These are phyloP conservation scores for Yamadazyma atmosphaerica DNA, from an alignment of 1,139 yeast genomes.

Conservation along the genomic window DNA sequence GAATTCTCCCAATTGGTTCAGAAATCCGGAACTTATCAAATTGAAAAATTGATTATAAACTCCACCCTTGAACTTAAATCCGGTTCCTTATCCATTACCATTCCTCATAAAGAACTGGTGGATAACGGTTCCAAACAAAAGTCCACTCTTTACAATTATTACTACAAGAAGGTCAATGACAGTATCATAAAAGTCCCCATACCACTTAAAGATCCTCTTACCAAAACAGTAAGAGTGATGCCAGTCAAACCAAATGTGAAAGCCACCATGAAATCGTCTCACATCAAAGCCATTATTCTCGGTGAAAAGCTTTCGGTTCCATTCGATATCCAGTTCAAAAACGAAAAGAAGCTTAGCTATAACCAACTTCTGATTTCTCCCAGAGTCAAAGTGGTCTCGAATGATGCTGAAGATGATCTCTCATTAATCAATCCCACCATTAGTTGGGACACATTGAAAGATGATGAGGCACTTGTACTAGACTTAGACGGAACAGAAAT, in stretches of 20 bases:
- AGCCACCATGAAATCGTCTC: slow-evolving; percentile 10
- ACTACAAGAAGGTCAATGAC: slow-evolving; percentile 7
- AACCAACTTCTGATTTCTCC: slow-evolving; percentile 22
- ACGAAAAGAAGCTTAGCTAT: slow-evolving; percentile 20
- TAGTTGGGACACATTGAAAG: slow-evolving; percentile 41
- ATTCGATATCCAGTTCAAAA: slow-evolving; percentile 20
- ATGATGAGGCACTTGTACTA: slow-evolving; percentile 39
- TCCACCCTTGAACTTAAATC: slow-evolving; percentile 5
- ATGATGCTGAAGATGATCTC: slow-evolving; percentile 15
- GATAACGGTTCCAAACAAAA: background rate
- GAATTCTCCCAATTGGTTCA: slow-evolving; percentile 24
- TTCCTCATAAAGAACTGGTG: slow-evolving; percentile 3
- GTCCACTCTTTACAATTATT: slow-evolving; percentile 6
- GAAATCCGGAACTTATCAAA: slow-evolving; percentile 24
- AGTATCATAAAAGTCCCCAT: slow-evolving; percentile 10
- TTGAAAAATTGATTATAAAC: slow-evolving; percentile 20
- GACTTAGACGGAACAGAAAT: slow-evolving; percentile 14
- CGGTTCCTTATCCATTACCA: background rate
- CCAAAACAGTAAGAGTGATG: slow-evolving; percentile 14
- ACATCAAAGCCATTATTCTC: slow-evolving; percentile 18
- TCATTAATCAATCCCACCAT: slow-evolving; percentile 23
- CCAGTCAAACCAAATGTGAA: slow-evolving; percentile 25
- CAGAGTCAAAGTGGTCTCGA: slow-evolving; percentile 19
- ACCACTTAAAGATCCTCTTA: slow-evolving; percentile 4
- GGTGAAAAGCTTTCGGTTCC: slow-evolving; percentile 32